These are phyloP conservation scores for Massariosphaeria phaeospora DNA, from an alignment of 495 filamentous ascomycete species.

Conservation along the genomic window DNA sequence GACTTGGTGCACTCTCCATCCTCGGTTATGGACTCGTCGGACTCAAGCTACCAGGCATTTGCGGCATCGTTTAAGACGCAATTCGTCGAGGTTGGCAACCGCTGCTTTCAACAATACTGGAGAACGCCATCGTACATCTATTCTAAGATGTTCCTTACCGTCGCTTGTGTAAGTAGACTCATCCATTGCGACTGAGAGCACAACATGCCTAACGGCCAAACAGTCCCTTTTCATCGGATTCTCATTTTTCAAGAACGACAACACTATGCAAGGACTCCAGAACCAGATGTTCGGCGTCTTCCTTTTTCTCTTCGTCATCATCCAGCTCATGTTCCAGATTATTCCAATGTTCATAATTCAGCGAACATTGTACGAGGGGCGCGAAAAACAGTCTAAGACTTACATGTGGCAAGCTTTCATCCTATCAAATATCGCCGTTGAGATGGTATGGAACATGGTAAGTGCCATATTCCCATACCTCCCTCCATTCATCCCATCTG, in stretches of 20 bases:
- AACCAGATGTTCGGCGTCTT: constrained; percentile 80
- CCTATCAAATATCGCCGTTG: constrained; percentile 36
- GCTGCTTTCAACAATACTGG: constrained; percentile 84
- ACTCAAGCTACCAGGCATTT: constrained; percentile 29
- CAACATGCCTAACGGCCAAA: background rate
- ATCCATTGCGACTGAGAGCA: background rate
- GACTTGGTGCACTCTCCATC: constrained; percentile 25
- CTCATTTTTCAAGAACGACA: constrained; percentile 55
- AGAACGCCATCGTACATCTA: constrained; percentile 79
- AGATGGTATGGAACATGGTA: constrained; percentile 44
- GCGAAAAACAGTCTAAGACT: constrained; percentile 77
- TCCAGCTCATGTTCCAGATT: constrained; percentile 71
- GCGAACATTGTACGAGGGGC: constrained; percentile 74
- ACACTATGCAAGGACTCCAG: constrained; percentile 37
- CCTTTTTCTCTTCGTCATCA: constrained; percentile 72
- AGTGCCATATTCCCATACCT: constrained; percentile 58
- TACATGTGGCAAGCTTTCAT: constrained; percentile 76
- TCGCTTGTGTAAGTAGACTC: constrained; percentile 33
- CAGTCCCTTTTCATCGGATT: constrained; percentile 73
- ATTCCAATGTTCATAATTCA: constrained; percentile 81
- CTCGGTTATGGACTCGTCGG: background rate
- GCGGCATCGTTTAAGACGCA: constrained; percentile 43
- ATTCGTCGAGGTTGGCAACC: constrained; percentile 47
- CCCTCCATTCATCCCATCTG: constrained; percentile 37
- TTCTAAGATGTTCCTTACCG: constrained; percentile 57